phyloP scores from a whole-genome alignment of 129 eudicot species.

The Erigeron canadensis region DNA sequence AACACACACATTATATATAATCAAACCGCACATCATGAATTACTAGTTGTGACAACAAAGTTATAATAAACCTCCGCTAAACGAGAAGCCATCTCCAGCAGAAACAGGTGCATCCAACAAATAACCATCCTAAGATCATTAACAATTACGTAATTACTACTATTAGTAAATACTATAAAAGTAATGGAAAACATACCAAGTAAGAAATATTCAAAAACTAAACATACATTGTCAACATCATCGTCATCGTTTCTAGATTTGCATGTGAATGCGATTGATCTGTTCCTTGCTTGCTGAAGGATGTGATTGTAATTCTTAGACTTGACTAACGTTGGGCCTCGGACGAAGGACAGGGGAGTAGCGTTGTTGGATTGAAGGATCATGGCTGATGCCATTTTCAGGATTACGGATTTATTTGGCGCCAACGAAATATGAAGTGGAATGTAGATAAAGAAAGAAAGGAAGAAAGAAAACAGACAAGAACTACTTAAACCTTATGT shows the following conservation, averaged over 20 bases:
- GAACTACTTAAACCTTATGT: not conserved
- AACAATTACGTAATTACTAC: not conserved
- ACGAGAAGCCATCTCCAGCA: conserved; percentile 93
- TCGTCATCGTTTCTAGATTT: conserved; percentile 50
- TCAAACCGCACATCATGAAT: not conserved
- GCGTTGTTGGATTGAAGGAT: conserved; percentile 26
- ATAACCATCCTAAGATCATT: conserved; percentile 41
- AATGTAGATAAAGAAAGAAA: conserved; percentile 18
- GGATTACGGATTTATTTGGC: conserved; percentile 30
- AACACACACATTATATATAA: not conserved
- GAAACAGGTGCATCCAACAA: conserved; percentile 85
- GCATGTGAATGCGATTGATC: conserved; percentile 34
- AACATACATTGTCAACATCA: conserved; percentile 41
- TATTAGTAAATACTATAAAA: not conserved
- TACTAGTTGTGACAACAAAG: conserved; percentile 1
- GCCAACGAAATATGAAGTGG: conserved; percentile 28
- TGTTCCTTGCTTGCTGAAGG: conserved; percentile 18
- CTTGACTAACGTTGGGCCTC: conserved; percentile 15
- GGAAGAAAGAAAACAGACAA: too few species aligned
- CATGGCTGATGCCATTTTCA: conserved; percentile 23
- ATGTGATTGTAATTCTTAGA: conserved; percentile 17
- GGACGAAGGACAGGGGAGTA: conserved; percentile 31
- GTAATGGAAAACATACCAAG: not conserved
- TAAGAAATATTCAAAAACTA: not conserved
- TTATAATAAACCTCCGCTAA: conserved; percentile 74